Percentiles rank a stretch among this genome's conserved stretches.
Conservation (phyloP, 306 rosid species). For the Cotoneaster glaucophyllus region DNA sequence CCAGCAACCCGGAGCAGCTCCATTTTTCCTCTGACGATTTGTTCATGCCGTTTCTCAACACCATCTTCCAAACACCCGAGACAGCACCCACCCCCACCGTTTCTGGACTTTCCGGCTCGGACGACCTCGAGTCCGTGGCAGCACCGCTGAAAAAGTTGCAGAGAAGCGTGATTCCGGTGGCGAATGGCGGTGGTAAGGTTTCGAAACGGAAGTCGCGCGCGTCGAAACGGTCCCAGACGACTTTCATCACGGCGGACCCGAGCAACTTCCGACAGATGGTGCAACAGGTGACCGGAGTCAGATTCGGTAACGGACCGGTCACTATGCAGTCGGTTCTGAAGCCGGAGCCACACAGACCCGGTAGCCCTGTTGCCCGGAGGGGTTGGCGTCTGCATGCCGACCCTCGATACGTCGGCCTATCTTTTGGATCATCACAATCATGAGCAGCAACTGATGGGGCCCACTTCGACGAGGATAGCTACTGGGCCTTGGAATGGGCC, state of each 20-base stretch:
- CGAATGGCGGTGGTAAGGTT: conserved; percentile 27
- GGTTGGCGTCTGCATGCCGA: conserved; percentile 43
- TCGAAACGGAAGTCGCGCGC: conserved; percentile 75
- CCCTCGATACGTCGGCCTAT: conserved; percentile 84
- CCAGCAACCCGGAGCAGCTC: not conserved
- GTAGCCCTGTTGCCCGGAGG: conserved; percentile 12
- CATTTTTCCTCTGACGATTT: conserved; percentile 3
- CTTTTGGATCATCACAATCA: conserved; percentile 48
- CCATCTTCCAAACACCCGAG: conserved; percentile 12
- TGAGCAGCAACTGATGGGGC: conserved; percentile 17
- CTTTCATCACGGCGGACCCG: conserved; percentile 85
- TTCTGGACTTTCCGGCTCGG: conserved; percentile 62
- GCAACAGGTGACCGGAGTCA: conserved; percentile 83
- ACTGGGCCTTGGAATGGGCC: not conserved
- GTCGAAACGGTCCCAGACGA: conserved; percentile 75
- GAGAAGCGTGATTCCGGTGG: conserved; percentile 17
- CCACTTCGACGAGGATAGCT: not conserved
- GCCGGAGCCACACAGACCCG: conserved; percentile 72
- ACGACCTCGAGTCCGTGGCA: conserved; percentile 42
- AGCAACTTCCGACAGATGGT: conserved; percentile 90
- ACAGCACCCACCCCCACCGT: conserved; percentile 39
- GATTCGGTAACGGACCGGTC: conserved; percentile 25
- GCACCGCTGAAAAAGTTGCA: conserved; percentile 25
- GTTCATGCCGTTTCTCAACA: conserved; percentile 18
- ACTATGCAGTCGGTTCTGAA: conserved; percentile 43